A percentile compares a stretch with the other conserved stretches of the same genome.
Conservation (phyloP, 208 protist genomes). For the Herpetomonas tarakana region DNA sequence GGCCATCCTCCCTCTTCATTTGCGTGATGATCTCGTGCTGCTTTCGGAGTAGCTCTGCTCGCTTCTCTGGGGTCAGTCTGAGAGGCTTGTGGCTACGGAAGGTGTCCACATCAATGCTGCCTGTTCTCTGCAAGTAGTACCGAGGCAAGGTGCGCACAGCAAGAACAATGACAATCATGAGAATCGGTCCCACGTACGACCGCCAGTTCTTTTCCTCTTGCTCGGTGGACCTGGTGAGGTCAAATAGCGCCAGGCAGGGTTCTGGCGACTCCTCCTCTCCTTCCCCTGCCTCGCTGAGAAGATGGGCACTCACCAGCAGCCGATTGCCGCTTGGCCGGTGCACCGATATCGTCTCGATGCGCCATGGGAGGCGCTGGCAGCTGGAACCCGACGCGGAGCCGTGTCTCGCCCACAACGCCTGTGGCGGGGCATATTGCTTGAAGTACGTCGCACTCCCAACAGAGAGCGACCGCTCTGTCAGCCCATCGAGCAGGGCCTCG, state of each 20-base stretch:
- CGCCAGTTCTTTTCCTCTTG: neutral
- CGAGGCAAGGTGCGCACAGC: conserved; percentile 29
- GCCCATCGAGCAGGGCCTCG: neutral
- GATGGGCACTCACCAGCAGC: conserved; percentile 15
- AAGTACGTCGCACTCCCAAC: neutral
- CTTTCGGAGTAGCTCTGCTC: conserved; percentile 34
- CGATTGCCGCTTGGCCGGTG: neutral
- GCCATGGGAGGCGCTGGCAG: neutral
- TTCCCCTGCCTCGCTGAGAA: conserved; percentile 3
- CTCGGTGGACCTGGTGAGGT: conserved; percentile 15
- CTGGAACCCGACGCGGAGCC: neutral
- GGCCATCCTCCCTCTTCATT: conserved; percentile 65
- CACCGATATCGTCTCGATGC: neutral
- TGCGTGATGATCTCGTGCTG: conserved; percentile 53
- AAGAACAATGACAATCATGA: conserved; percentile 37
- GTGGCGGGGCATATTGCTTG: neutral
- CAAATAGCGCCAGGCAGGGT: conserved; percentile 28
- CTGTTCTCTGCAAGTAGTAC: conserved; percentile 28
- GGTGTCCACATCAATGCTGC: conserved; percentile 21
- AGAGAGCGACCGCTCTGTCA: neutral
- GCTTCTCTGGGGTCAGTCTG: conserved; percentile 19
- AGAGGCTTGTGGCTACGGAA: conserved; percentile 13
- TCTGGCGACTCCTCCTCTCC: neutral
- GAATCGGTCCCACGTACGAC: conserved; percentile 6
- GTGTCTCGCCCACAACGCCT: neutral